Evolutionary conservation across 257 asterid genomes (phyloP), one percentile per base, ranked within the genome.

Genomic region (Henckelia pumila): DNA sequence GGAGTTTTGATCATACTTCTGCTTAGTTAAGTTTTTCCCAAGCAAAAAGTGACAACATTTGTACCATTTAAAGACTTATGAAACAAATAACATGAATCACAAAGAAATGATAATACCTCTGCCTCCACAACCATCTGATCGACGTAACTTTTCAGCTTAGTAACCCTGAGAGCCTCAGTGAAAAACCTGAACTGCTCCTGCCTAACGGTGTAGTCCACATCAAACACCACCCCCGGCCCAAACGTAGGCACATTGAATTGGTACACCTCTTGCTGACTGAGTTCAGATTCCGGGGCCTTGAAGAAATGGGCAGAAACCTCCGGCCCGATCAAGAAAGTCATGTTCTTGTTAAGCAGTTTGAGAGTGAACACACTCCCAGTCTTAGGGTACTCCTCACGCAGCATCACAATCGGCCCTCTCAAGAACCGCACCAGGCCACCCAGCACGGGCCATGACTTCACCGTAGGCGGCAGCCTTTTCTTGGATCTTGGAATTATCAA

Each of bases 131-230:
- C 88, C 98, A 92, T 92, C 80, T 79, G 85, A 73, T 92, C 96
- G 8, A 92, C 98, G 76, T 92, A 89, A 19, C 81, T 85, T 73
- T 86, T 89, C 75, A 92, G 85, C 84, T 92, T 92, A 58, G 64
- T 86, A 55, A 86, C 97, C 71, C 97, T 84, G 26, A 89, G 91
- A 8, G 98, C 79, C 77, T 92, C 98, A 7, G 98, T 92, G 72
- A 92, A 92, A 76, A 92, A 89, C 84, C 97, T 84, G 76, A 92
- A 92, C 82, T 92, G 97, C 81, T 92, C 98, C 74, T 92, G 97
- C 78, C 98, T 77, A 32, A 90, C 65, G 14, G 86, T 80, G 25
- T 92, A 92, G 56, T 92, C 97, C 50, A 92, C 98, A 77, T 92
- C 98, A 70, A 92, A 92, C 65, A 92, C 97, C 33, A 92, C 98